Percentiles rank a stretch among this genome's conserved stretches.
Evolutionary conservation across 164 flowering plant genomes (phyloP).

Genomic region (Liquidambar formosana): DNA sequence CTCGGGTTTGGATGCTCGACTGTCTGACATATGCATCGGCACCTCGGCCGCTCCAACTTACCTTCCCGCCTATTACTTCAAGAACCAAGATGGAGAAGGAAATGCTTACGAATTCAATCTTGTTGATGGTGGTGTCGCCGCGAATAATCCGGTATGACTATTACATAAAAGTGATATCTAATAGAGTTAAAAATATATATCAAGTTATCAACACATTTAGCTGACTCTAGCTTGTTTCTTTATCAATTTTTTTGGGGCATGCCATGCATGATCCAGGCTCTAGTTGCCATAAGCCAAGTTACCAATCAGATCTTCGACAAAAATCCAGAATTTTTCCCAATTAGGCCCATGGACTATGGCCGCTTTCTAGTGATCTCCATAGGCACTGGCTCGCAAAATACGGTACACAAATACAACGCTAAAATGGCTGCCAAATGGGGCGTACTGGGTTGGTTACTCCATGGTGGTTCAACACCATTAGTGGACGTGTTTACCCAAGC

Average conservation of each 20-base stretch:
- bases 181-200: too few species aligned
- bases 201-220: too few species aligned
- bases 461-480: constrained; percentile 25
- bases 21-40: constrained; percentile 42
- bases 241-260: too few species aligned
- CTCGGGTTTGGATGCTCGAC: constrained; percentile 22
- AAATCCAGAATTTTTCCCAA: constrained; percentile 8
- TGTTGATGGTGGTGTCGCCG: constrained; percentile 49
- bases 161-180: too few species aligned
- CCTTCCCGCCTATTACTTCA: constrained; percentile 25
- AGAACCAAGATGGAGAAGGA: constrained; percentile 25
- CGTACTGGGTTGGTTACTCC: constrained; percentile 20
- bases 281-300: not conserved
- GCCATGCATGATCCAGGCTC: too few species aligned
- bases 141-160: constrained; percentile 42
- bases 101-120: constrained; percentile 25
- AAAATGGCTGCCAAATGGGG: constrained; percentile 35
- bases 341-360: constrained; percentile 16
- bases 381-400: constrained; percentile 34
- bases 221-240: too few species aligned
- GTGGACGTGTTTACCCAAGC: constrained; percentile 36
- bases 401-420: constrained; percentile 19
- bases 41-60: constrained; percentile 49
- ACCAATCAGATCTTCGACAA: not conserved
- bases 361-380: constrained; percentile 30